These are phyloP conservation scores for Pleurotus giganteus DNA, from an alignment of 768 basidiomycete genomes.

Conservation along the genomic window DNA sequence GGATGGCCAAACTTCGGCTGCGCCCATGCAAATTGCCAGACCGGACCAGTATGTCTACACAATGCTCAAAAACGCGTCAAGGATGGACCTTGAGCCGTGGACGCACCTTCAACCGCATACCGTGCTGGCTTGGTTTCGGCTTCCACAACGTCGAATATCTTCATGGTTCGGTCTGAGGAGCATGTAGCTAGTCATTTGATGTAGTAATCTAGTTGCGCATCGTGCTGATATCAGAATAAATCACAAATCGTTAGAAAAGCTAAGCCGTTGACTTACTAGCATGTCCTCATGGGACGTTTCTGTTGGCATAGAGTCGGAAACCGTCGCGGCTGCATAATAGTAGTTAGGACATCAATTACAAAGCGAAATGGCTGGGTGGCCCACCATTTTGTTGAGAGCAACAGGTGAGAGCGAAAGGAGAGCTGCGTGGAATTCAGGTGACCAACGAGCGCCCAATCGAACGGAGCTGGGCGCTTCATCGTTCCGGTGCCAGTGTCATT, in stretches of 20 bases:
- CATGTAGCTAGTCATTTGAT: constrained; percentile 96
- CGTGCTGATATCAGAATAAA: constrained; percentile 65
- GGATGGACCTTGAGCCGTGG: background rate
- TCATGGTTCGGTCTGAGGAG: constrained; percentile 92
- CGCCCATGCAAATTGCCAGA: constrained; percentile 98
- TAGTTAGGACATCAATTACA: background rate
- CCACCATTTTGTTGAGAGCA: background rate
- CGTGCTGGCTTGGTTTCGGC: constrained; percentile 75
- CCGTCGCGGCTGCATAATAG: constrained; percentile 45
- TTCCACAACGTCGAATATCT: constrained; percentile 92
- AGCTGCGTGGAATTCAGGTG: background rate
- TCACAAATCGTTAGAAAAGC: constrained; percentile 6
- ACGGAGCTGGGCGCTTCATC: no score
- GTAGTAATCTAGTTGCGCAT: constrained; percentile 97
- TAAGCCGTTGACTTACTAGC: constrained; percentile 65
- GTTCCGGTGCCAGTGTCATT: no score
- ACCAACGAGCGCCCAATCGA: no score
- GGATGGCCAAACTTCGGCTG: constrained; percentile 96
- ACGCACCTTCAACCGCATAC: constrained; percentile 76
- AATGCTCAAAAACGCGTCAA: background rate
- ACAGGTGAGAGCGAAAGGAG: background rate
- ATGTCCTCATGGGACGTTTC: constrained; percentile 98
- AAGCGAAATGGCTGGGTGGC: background rate
- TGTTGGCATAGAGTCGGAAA: constrained; percentile 74
- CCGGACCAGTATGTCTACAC: constrained; percentile 88